Conservation (phyloP, 192 early-diverging fungal species). For the Coemansia sp. region DNA sequence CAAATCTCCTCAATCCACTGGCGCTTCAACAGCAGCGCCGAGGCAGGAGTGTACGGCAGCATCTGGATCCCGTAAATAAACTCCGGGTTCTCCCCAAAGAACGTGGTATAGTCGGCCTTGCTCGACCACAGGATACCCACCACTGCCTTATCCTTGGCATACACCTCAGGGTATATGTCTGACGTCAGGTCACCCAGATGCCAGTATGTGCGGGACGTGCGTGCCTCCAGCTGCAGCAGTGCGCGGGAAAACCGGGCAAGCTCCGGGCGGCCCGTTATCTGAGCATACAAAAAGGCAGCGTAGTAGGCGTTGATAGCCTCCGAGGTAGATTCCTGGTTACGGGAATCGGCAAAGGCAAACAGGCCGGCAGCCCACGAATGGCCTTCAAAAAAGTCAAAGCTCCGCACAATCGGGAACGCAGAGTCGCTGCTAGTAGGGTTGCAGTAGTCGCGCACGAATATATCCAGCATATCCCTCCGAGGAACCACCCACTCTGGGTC, state of each 20-base stretch:
- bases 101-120: constrained; percentile 44
- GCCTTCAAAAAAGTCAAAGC: constrained; percentile 56
- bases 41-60: constrained; percentile 46
- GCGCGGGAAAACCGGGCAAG: constrained; percentile 24
- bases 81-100: constrained; percentile 42
- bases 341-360: constrained; percentile 45
- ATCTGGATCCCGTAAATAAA: constrained; percentile 53
- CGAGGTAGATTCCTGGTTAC: constrained; percentile 52
- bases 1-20: constrained; percentile 42
- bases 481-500: constrained; percentile 23
- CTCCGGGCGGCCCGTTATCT: constrained; percentile 14
- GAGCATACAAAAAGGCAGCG: constrained; percentile 39
- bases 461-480: constrained; percentile 6
- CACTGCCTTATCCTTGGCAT: constrained; percentile 20
- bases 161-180: constrained; percentile 25
- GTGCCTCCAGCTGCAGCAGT: constrained; percentile 43
- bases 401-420: constrained; percentile 48
- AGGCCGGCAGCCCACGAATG: constrained; percentile 56
- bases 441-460: constrained; percentile 51
- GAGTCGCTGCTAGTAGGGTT: constrained; percentile 19
- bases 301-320: constrained; percentile 55
- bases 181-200: constrained; percentile 29
- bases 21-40: constrained; percentile 32
- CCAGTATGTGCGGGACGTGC: constrained; percentile 47
- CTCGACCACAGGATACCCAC: constrained; percentile 51